Conservation (phyloP, 176 grass and related monocot species). For the Avena insularis region DNA sequence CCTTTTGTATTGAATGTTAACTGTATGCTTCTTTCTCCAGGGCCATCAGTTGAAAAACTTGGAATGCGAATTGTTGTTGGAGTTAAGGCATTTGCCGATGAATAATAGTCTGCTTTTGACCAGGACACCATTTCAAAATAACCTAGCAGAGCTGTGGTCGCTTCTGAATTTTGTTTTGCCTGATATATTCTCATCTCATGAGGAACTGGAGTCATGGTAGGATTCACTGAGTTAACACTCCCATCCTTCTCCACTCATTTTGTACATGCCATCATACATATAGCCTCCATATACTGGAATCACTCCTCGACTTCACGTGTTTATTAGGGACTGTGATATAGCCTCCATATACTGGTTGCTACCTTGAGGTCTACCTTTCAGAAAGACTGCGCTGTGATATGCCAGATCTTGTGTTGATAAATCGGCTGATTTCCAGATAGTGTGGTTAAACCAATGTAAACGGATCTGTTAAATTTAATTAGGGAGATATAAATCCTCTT, state of each 20-base stretch:
- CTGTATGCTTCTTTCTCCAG: constrained; percentile 49
- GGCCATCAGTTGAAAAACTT: constrained; percentile 91
- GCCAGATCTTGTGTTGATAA: too few species aligned
- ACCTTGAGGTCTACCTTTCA: too few species aligned
- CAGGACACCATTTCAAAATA: constrained; percentile 85
- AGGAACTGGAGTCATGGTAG: constrained; percentile 95
- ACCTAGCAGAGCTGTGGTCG: constrained; percentile 89
- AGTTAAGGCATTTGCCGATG: constrained; percentile 74
- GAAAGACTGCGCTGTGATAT: too few species aligned
- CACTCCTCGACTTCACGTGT: too few species aligned
- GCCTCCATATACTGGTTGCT: too few species aligned
- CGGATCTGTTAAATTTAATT: too few species aligned
- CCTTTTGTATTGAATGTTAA: constrained; percentile 10
- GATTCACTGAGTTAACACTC: background rate
- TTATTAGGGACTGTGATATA: too few species aligned
- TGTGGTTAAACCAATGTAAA: too few species aligned
- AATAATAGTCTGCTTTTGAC: constrained; percentile 93
- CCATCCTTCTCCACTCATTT: background rate
- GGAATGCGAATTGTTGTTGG: constrained; percentile 63
- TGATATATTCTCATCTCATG: constrained; percentile 83
- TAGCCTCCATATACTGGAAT: too few species aligned
- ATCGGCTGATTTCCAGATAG: too few species aligned
- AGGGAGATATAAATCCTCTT: too few species aligned
- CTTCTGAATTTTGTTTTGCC: constrained; percentile 93
- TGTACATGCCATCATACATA: background rate